Evolutionary conservation across 352 stramenopile species (phyloP).

Genomic region (Phytophthora pseudosyringae): DNA sequence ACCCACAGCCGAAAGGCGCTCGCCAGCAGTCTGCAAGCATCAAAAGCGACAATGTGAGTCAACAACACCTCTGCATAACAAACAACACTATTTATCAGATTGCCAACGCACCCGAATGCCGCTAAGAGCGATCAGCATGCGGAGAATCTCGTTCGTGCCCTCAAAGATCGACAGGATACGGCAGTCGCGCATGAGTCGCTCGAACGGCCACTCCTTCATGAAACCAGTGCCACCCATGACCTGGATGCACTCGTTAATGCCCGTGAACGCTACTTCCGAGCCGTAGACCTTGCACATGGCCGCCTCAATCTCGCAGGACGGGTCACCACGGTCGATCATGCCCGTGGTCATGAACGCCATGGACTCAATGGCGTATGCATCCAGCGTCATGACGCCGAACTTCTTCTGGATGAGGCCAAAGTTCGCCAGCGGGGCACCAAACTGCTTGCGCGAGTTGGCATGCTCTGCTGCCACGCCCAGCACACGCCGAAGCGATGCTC

Average conservation of each 20-base stretch:
- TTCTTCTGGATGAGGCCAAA: constrained; percentile 92
- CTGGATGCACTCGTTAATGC: constrained; percentile 91
- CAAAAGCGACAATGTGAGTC: constrained; percentile 11
- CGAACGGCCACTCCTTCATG: constrained; percentile 93
- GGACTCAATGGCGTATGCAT: constrained; percentile 87
- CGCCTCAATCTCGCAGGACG: constrained; percentile 88
- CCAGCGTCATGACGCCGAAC: constrained; percentile 81
- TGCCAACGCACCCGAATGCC: constrained; percentile 68
- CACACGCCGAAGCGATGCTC: constrained; percentile 72
- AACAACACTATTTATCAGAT: constrained; percentile 4
- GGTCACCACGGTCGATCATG: constrained; percentile 88
- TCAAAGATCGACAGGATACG: constrained; percentile 93
- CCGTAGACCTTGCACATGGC: constrained; percentile 92
- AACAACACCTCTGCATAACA: constrained; percentile 1
- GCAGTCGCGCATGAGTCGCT: constrained; percentile 92
- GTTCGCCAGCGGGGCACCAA: constrained; percentile 69
- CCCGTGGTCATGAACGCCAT: constrained; percentile 92
- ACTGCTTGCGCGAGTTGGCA: constrained; percentile 84
- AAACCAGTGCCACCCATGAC: constrained; percentile 91
- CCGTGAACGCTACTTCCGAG: constrained; percentile 81
- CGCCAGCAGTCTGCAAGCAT: constrained; percentile 64
- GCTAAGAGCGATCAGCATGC: constrained; percentile 92
- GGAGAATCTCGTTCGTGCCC: constrained; percentile 92
- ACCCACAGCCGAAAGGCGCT: constrained; percentile 76
- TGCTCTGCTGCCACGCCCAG: constrained; percentile 73